Evolutionary conservation across 352 stramenopile species (phyloP).

Genomic region (Chrysophaeum taylorii): DNA sequence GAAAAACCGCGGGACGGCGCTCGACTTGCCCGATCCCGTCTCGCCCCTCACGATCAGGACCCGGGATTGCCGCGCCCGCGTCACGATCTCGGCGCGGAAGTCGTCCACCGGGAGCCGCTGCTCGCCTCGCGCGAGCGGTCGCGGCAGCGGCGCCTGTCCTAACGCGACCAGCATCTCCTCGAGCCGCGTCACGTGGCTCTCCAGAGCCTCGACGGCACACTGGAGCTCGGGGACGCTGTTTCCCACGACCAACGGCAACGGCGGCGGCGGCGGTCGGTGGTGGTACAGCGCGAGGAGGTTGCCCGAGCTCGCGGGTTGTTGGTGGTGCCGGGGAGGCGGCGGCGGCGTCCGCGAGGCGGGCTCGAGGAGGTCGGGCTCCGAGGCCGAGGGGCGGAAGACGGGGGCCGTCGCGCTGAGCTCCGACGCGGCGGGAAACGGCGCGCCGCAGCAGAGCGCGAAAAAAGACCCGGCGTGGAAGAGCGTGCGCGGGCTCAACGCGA

Average conservation of each 20-base stretch:
- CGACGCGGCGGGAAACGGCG: too few species aligned
- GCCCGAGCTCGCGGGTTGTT: too few species aligned
- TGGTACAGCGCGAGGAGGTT: too few species aligned
- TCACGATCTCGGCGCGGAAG: conserved; percentile 62
- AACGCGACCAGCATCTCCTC: neutral
- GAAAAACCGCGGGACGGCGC: conserved; percentile 66
- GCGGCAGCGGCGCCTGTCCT: neutral
- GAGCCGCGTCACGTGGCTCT: neutral
- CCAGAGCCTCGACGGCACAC: neutral
- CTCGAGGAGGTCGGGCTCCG: too few species aligned
- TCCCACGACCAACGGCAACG: neutral
- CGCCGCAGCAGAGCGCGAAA: too few species aligned
- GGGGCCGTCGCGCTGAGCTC: too few species aligned
- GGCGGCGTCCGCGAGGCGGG: too few species aligned
- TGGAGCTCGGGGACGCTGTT: too few species aligned
- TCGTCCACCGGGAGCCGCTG: conserved; percentile 58
- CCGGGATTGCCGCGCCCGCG: conserved; percentile 57
- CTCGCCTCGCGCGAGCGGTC: neutral
- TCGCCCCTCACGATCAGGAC: conserved; percentile 73
- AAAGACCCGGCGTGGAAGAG: neutral
- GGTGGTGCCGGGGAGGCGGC: too few species aligned
- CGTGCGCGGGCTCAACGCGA: neutral
- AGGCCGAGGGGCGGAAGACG: too few species aligned
- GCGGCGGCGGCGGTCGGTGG: too few species aligned
- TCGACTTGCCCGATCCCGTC: conserved; percentile 73